These are phyloP conservation scores for Massariosphaeria phaeospora DNA, from an alignment of 495 filamentous ascomycete genomes.

Conservation along the genomic window DNA sequence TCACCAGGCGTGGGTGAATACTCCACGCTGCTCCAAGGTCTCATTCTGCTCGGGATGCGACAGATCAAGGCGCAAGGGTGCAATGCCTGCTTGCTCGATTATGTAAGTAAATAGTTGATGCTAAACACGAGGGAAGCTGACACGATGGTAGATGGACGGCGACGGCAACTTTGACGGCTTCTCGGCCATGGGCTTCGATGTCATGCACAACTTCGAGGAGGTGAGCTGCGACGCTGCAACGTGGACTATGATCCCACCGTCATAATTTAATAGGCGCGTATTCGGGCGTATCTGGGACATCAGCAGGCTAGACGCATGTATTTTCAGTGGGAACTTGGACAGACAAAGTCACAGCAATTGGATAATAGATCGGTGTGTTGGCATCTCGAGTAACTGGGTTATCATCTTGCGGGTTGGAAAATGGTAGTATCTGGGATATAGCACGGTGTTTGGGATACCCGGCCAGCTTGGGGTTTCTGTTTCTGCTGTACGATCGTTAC, in stretches of 20 bases:
- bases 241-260: slow-evolving; percentile 55
- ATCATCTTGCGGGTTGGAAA: neutral
- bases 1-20: slow-evolving; percentile 63
- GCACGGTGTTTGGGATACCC: neutral
- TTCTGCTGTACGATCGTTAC: neutral
- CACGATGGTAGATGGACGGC: slow-evolving; percentile 53
- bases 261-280: too few relatives aligned
- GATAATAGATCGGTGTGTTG: too few relatives aligned
- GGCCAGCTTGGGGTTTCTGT: neutral
- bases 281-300: too few relatives aligned
- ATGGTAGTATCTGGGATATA: neutral
- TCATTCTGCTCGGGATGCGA: slow-evolving; percentile 74
- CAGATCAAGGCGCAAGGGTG: slow-evolving; percentile 75
- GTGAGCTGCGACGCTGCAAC: slow-evolving; percentile 69
- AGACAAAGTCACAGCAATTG: too few relatives aligned
- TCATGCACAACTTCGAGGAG: slow-evolving; percentile 74
- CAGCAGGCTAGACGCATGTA: too few relatives aligned
- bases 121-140: neutral
- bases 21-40: slow-evolving; percentile 68
- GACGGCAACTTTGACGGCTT: slow-evolving; percentile 68
- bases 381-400: too few relatives aligned
- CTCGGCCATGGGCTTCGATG: slow-evolving; percentile 68
- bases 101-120: slow-evolving; percentile 50
- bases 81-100: slow-evolving; percentile 65
- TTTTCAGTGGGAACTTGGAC: too few relatives aligned